Evolutionary conservation across 2,329 filamentous ascomycete genomes (phyloP).

Genomic region (Trichoderma harzianum): DNA sequence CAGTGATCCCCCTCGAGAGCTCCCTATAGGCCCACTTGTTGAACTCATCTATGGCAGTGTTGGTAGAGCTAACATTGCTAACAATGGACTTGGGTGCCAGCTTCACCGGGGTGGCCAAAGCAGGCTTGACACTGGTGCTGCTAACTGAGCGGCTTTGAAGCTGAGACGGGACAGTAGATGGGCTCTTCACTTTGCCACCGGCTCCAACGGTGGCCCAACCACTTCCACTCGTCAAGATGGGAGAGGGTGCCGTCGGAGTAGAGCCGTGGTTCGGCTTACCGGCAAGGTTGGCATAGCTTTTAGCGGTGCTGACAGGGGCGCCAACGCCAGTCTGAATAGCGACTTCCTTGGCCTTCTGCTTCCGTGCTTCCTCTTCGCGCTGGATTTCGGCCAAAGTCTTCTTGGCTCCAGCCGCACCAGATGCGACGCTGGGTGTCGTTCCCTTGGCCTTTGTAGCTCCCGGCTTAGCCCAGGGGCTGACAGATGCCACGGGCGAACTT

Average conservation of each 20-base stretch:
- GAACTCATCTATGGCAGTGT: slow-evolving; percentile 79
- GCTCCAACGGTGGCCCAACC: slow-evolving; percentile 97
- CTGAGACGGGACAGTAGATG: slow-evolving; percentile 55
- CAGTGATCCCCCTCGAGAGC: slow-evolving; percentile 67
- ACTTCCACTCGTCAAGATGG: slow-evolving; percentile 38
- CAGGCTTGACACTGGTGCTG: slow-evolving; percentile 40
- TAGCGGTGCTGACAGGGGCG: slow-evolving; percentile 52
- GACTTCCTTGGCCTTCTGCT: slow-evolving; percentile 64
- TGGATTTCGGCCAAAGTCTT: slow-evolving; percentile 96
- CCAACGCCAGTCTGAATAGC: slow-evolving; percentile 43
- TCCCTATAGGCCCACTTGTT: slow-evolving; percentile 86
- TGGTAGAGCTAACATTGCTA: slow-evolving; percentile 37
- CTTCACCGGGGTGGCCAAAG: slow-evolving; percentile 46
- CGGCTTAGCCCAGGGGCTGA: slow-evolving; percentile 67
- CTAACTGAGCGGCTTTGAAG: slow-evolving; percentile 46
- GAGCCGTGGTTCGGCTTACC: slow-evolving; percentile 59
- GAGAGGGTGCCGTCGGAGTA: slow-evolving; percentile 29
- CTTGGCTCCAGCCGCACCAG: slow-evolving; percentile 49
- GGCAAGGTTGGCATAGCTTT: slow-evolving; percentile 92
- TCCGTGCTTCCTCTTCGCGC: slow-evolving; percentile 80
- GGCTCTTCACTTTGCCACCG: slow-evolving; percentile 83
- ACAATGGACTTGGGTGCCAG: slow-evolving; percentile 48
- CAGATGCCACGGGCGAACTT: slow-evolving; percentile 65
- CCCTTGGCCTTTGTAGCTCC: slow-evolving; percentile 48
- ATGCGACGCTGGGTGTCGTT: slow-evolving; percentile 25